Conservation (phyloP, 2,329 filamentous ascomycete genomes). For the Aspergillus fructus region DNA sequence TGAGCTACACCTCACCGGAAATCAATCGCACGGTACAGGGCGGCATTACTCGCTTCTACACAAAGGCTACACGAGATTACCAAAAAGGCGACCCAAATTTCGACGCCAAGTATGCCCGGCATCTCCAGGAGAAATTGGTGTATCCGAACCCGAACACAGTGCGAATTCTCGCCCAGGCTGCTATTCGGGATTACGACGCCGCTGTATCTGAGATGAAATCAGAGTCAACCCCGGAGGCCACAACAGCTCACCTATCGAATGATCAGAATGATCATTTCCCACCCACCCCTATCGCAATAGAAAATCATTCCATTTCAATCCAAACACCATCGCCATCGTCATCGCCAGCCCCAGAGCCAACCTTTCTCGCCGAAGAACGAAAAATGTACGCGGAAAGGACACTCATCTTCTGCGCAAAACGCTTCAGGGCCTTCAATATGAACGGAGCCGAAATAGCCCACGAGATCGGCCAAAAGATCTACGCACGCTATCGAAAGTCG, state of each 20-base stretch:
- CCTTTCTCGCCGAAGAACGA: constrained; percentile 1
- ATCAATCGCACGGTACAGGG: constrained; percentile 24
- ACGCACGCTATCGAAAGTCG: constrained; percentile 12
- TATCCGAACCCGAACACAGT: constrained; percentile 36
- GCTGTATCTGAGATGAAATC: background rate
- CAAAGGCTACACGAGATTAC: constrained; percentile 21
- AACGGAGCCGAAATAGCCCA: constrained; percentile 31
- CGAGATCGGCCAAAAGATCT: constrained; percentile 28
- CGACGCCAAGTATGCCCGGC: constrained; percentile 23
- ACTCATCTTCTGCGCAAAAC: constrained; percentile 35
- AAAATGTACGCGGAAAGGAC: constrained; percentile 15
- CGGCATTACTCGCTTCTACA: constrained; percentile 28
- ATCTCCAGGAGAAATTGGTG: constrained; percentile 28
- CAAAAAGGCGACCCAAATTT: constrained; percentile 26
- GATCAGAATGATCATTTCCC: background rate
- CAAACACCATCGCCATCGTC: background rate
- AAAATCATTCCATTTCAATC: background rate
- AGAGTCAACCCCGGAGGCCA: background rate
- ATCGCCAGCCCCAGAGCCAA: background rate
- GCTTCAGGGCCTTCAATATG: constrained; percentile 30
- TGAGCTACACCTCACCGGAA: constrained; percentile 24
- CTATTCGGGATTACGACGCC: constrained; percentile 28
- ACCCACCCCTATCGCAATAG: background rate
- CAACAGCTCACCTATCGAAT: background rate
- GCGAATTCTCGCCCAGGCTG: constrained; percentile 37